phyloP scores from a whole-genome alignment of 2,329 filamentous ascomycete species.

The Parastagonospora nodorum region DNA sequence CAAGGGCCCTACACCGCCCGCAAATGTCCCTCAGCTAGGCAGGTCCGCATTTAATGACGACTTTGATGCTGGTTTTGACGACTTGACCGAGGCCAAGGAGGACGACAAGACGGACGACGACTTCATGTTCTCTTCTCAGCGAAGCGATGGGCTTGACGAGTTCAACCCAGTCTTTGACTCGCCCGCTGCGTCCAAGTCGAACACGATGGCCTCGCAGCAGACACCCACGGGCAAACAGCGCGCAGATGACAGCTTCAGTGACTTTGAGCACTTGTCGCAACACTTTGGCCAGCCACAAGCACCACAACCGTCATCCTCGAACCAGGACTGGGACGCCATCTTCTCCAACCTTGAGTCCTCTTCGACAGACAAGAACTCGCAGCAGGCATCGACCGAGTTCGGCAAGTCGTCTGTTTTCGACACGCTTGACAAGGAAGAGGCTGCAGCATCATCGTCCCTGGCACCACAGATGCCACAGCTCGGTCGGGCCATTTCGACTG shows the following conservation, averaged over 20 bases:
- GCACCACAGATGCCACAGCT: constrained; percentile 50
- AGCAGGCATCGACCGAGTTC: constrained; percentile 41
- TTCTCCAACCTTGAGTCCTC: constrained; percentile 77
- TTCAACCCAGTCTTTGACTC: constrained; percentile 85
- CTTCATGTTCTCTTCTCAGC: constrained; percentile 69
- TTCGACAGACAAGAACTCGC: constrained; percentile 39
- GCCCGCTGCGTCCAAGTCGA: constrained; percentile 55
- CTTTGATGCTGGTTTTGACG: constrained; percentile 80
- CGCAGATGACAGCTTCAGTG: constrained; percentile 54
- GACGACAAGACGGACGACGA: constrained; percentile 74
- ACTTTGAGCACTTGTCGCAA: constrained; percentile 53
- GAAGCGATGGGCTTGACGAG: constrained; percentile 71
- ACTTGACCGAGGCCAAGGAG: constrained; percentile 83
- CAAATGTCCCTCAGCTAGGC: constrained; percentile 43
- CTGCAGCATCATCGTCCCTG: constrained; percentile 33
- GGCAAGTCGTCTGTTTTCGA: constrained; percentile 44
- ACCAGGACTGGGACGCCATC: constrained; percentile 92
- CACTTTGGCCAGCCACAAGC: constrained; percentile 48
- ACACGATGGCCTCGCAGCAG: constrained; percentile 52
- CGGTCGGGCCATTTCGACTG: constrained; percentile 72
- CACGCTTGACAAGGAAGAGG: constrained; percentile 40
- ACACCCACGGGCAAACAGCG: constrained; percentile 47
- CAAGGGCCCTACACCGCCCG: constrained; percentile 33
- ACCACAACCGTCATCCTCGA: constrained; percentile 47
- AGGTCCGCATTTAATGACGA: constrained; percentile 70